phyloP scores from a whole-genome alignment of 192 early-diverging fungal genomes.

The Coemansia sp. region DNA sequence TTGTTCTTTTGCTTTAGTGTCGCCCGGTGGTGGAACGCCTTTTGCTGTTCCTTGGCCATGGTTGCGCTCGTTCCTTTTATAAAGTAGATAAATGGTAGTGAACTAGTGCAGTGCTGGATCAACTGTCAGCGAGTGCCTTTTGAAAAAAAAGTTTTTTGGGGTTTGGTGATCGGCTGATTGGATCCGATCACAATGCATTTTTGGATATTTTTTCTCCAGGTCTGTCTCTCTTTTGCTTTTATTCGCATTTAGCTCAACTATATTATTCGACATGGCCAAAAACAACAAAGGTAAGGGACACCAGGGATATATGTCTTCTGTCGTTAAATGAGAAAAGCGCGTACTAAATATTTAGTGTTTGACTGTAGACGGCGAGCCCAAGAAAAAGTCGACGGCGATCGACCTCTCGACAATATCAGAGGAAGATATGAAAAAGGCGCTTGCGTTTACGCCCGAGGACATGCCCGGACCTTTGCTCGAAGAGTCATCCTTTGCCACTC shows the following conservation, averaged over 20 bases:
- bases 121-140: no score
- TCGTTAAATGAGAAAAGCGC: neutral
- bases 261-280: conserved; percentile 1
- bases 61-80: neutral
- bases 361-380: conserved; percentile 4
- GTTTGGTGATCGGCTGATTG: neutral
- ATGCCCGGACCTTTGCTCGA: conserved; percentile 73
- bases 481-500: conserved; percentile 93
- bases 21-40: conserved; percentile 65
- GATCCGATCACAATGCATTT: conserved; percentile 1
- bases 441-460: conserved; percentile 78
- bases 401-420: conserved; percentile 34
- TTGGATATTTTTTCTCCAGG: neutral
- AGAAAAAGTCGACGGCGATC: conserved; percentile 30
- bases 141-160: no score
- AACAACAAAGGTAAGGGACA: conserved; percentile 10
- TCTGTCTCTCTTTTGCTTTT: neutral
- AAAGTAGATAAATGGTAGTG: neutral
- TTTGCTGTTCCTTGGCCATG: neutral
- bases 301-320: neutral
- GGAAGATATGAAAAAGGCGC: conserved; percentile 74
- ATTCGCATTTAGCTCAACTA: conserved; percentile 1
- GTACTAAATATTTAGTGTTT: neutral
- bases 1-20: conserved; percentile 92
- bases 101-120: no score